Base-by-base conservation (phyloP, 148 eudicot species). In the Diospyros lotus region DNA sequence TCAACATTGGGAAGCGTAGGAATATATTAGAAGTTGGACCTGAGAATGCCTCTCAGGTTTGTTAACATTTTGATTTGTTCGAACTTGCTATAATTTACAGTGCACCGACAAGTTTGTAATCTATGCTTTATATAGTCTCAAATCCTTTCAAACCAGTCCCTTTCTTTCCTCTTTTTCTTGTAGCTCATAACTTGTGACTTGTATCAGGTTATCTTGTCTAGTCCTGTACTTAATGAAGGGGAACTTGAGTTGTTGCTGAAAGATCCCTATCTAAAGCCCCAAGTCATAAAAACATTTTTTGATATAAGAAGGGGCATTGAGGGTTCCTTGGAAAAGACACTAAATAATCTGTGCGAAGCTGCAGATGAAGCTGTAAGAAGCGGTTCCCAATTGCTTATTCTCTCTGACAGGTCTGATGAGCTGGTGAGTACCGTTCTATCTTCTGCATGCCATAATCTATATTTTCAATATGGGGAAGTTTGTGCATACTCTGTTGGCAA, bases 341-440 rank as follows among this genome's bases (percentile, higher is more conserved):
- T 95, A 12, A 28, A 88, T 77, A 93, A 86, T 83, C 89, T 95
- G 10, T 95, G 99, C 85, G 97, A 95, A 86, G 97, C 94, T 79
- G 99, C 99, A 68, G 99, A 95, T 84, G 99, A 91, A 74, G 99
- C 99, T 80, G 99, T 95, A 73, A 91, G 99, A 91, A 91, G 85
- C 87, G 99, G 99, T 77, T 91, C 88, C 63, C 98, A 95, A 72
- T 82, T 95, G 73, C 96, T 95, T 82, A 82, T 95, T 75, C 89
- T 95, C 58, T 93, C 99, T 75, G 99, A 95, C 84, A 93, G 98
- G 79, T 82, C 91, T 71, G 99, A 95, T 85, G 94, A 93, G 64
- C 80, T 88, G 89, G 99, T 95, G 80, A 80, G 91, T 67, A 68
- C 66, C 66, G 54, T 55, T 40, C 55, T 56, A n/a, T 41, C 10